These are phyloP conservation scores for Rhizopogon parksii DNA, from an alignment of 1,284 basidiomycete species.

Conservation along the genomic window DNA sequence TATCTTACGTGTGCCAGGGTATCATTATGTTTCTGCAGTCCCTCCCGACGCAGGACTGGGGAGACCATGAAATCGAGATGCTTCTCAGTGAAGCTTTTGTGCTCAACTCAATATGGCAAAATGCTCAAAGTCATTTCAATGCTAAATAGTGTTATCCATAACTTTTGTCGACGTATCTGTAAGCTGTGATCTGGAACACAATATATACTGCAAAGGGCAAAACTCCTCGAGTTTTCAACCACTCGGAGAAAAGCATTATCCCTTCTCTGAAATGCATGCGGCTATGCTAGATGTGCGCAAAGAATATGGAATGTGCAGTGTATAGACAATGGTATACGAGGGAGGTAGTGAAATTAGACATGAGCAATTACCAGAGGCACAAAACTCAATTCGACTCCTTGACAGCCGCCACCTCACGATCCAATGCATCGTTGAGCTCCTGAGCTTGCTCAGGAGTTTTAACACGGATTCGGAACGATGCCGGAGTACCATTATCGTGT, in stretches of 20 bases:
- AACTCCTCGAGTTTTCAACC: not conserved
- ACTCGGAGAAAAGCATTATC: not conserved
- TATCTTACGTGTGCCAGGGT: conserved; percentile 45
- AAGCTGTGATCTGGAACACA: not conserved
- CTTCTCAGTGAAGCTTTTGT: conserved; percentile 95
- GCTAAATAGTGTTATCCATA: conserved; percentile 26
- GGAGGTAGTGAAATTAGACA: not conserved
- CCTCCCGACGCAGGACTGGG: conserved; percentile 91
- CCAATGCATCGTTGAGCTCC: conserved; percentile 53
- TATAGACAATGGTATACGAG: not conserved
- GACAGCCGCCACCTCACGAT: conserved; percentile 52
- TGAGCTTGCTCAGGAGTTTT: conserved; percentile 57
- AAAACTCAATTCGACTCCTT: conserved; percentile 25
- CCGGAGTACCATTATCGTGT: conserved; percentile 53
- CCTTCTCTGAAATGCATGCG: not conserved
- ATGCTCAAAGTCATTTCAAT: conserved; percentile 86
- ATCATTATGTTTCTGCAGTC: conserved; percentile 99
- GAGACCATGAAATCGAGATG: conserved; percentile 92
- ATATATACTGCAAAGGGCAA: not conserved
- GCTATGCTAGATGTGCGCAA: not conserved
- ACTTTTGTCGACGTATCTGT: not conserved
- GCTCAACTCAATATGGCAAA: conserved; percentile 89
- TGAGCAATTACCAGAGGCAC: not conserved
- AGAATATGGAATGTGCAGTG: not conserved
- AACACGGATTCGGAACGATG: conserved; percentile 57